These are phyloP conservation scores for Tephrocybe sp. DNA, from an alignment of 768 basidiomycete genomes.

Conservation along the genomic window DNA sequence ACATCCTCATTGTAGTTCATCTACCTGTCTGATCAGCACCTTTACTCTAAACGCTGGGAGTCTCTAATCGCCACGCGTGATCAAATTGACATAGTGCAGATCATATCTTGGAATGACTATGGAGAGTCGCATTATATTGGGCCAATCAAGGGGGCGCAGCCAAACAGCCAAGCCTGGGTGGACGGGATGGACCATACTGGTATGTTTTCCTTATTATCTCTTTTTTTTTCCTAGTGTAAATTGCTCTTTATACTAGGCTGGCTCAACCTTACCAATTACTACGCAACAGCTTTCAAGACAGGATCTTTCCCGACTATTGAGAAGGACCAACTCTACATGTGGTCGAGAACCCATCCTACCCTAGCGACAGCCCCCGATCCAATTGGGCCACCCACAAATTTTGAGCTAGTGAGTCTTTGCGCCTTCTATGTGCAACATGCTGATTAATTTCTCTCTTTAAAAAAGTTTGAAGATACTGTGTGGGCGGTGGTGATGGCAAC, in stretches of 20 bases:
- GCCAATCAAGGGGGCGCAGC: conserved; percentile 71
- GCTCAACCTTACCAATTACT: conserved; percentile 65
- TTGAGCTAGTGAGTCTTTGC: conserved; percentile 46
- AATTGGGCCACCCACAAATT: conserved; percentile 54
- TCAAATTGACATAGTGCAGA: conserved; percentile 56
- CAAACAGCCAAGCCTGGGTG: conserved; percentile 72
- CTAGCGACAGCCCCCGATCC: conserved; percentile 52
- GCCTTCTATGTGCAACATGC: conserved; percentile 6
- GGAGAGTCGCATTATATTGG: conserved; percentile 81
- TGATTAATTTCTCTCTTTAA: neutral
- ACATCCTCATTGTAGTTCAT: conserved; percentile 43
- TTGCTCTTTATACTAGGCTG: conserved; percentile 42
- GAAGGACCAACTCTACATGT: conserved; percentile 64
- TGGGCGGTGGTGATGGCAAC: conserved; percentile 71
- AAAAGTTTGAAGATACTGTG: conserved; percentile 55
- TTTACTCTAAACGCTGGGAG: conserved; percentile 70
- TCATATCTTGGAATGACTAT: conserved; percentile 72
- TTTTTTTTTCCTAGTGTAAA: conserved; percentile 4
- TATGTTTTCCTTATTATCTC: conserved; percentile 14
- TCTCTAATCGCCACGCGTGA: conserved; percentile 53
- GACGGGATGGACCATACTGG: conserved; percentile 59
- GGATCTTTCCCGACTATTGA: conserved; percentile 56
- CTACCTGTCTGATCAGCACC: conserved; percentile 64
- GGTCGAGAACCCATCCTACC: conserved; percentile 66
- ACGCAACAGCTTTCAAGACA: conserved; percentile 69